Base-by-base conservation (phyloP, 495 filamentous ascomycete species). In the Penicillium steckii region DNA sequence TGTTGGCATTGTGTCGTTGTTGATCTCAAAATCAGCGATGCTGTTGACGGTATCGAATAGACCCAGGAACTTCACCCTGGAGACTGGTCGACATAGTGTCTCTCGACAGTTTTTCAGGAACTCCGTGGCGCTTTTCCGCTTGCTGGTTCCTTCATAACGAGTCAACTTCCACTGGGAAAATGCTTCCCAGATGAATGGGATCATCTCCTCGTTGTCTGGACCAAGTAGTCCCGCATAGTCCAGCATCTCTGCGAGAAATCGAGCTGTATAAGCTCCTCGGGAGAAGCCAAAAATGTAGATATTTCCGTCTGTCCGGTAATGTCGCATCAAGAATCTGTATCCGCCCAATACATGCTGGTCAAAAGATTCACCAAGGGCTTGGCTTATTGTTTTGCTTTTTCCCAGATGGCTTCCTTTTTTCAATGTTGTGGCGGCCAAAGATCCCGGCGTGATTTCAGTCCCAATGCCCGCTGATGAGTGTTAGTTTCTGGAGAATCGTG, bases 241-340 rank as follows among this genome's bases (percentile, higher is more conserved):
- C 13, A 94, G 74, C 90, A 93, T 93, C 59, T 93, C 88, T 2
- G 88, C 83, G 1, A 93, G 73, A 57, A 92, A 91, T 17, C 89
- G 82, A 4, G 89, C 89, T 8, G 87, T 88, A 59, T 91, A 95
- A 10, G 88, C 85, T 8, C 90, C 90, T 5, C 89, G 81, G 3
- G 81, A 85, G 75, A 93, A 95, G 13, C 90, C 90, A 46, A 93
- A 91, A 54, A 93, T 79, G 50, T 74, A 83, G 27, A 92, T 89
- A 52, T 89, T 80, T 50, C 91, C 85, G 1, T 87, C 88, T 0
- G 79, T 74, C 9, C 73, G 67, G 65, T 93, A 93, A 64, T 88
- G 88, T n/a, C 86, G 81, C 89, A 95, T 95, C n/a, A 93, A 70
- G 61, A 92, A 93, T 48, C 84, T 84, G 64, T 95, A 95, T 4